Evolutionary conservation across 257 asterid genomes (phyloP), one percentile per base, ranked within the genome.

Genomic region (Prunella vulgaris): DNA sequence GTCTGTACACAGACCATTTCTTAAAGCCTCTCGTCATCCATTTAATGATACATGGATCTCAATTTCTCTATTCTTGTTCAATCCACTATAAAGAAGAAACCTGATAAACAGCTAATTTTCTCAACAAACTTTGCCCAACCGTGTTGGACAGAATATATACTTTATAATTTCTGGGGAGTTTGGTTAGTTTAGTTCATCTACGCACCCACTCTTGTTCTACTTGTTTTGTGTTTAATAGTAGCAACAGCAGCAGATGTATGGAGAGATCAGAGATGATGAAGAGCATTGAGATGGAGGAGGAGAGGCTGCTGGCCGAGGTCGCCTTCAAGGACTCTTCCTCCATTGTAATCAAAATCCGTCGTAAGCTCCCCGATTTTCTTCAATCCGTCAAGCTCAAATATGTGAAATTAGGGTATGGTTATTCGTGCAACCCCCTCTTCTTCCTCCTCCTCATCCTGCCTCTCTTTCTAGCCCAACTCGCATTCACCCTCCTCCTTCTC

Each of bases 341-440:
- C 35, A 54, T 74, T 20, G 85, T 84, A 53, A 80, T 84, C 48
- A 82, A 76, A 42, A 82, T 84, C 69, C 75, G 78, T 7, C 72
- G 78, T 0, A 82, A 66, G 2, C 38, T 84, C 54, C 90, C 90
- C 0, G 90, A 84, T 35, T 84, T 84, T 35, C 72, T 84, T 38
- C 82, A 80, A 21, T 82, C 87, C 0, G 90, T 84, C 12, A 84
- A 84, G 82, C 87, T 84, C 56, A 85, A 85, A 25, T 85, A 85
- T 21, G 98, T 92, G 0, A 86, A 81, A 59, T 52, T 92, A 25
- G 96, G 96, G 0, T 88, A 86, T 57, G 96, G 92, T 0, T 92
- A 87, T 59, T 83, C 92, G 1, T 80, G 83, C 61, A 87, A 75
- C 38, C 92, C 93, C 86, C n/a, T 69, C 86, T 2, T 84, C 6